These are phyloP conservation scores for Piper longum DNA, from an alignment of 164 flowering plant genomes.

Conservation along the genomic window DNA sequence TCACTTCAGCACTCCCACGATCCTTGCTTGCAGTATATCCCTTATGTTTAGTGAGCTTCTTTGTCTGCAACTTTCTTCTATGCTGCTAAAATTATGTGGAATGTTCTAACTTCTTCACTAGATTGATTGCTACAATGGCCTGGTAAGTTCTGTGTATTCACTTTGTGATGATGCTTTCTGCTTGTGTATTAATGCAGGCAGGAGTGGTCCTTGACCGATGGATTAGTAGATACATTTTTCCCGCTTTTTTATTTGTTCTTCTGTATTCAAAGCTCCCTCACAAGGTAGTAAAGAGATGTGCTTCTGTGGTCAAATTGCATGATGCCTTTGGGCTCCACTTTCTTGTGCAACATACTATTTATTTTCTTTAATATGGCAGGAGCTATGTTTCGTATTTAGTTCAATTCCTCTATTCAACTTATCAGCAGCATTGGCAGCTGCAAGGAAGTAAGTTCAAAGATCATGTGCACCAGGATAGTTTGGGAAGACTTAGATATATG, in stretches of 20 bases:
- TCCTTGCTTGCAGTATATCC: conserved; percentile 91
- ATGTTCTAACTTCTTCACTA: neutral
- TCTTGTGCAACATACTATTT: neutral
- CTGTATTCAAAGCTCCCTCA: conserved; percentile 96
- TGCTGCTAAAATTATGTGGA: neutral
- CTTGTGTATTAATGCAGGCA: conserved; percentile 40
- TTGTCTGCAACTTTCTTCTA: no score
- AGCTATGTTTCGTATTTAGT: conserved; percentile 81
- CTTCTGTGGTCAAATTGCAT: neutral
- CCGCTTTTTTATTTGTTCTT: conserved; percentile 60
- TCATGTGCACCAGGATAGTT: neutral
- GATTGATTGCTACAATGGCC: neutral
- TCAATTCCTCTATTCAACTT: conserved; percentile 82
- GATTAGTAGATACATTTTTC: conserved; percentile 38
- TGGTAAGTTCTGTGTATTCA: neutral
- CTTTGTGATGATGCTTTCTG: neutral
- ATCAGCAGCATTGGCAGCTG: conserved; percentile 79
- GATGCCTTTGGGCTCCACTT: neutral
- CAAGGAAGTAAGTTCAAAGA: conserved; percentile 49
- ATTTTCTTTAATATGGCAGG: conserved; percentile 27
- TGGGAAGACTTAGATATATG: neutral
- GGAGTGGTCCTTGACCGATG: conserved; percentile 75
- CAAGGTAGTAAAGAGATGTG: conserved; percentile 43
- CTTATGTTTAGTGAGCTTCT: conserved; percentile 74
- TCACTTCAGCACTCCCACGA: conserved; percentile 95